Evolutionary conservation across 768 basidiomycete genomes (phyloP).

Genomic region (Strobilomyces echinocephalus): DNA sequence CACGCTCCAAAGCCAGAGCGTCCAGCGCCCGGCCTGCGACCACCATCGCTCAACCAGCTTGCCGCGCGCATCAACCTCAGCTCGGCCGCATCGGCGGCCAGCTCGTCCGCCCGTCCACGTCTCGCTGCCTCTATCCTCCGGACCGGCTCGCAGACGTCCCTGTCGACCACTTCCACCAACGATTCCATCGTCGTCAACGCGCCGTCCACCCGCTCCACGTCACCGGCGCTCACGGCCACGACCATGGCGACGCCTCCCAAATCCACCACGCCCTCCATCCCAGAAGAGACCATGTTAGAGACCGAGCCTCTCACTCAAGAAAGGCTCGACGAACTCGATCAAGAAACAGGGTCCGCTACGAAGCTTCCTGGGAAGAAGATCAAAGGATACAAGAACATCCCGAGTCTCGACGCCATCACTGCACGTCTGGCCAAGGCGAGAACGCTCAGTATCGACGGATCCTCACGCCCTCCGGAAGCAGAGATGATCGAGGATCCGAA

Average conservation of each 20-base stretch:
- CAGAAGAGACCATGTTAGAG: slow-evolving; percentile 33
- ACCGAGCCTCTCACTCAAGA: slow-evolving; percentile 57
- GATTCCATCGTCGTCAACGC: slow-evolving; percentile 69
- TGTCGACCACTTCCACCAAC: slow-evolving; percentile 42
- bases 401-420: slow-evolving; percentile 80
- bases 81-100: slow-evolving; percentile 21
- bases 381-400: slow-evolving; percentile 82
- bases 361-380: slow-evolving; percentile 35
- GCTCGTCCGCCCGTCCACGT: slow-evolving; percentile 51
- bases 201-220: slow-evolving; percentile 62
- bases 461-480: slow-evolving; percentile 67
- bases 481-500: slow-evolving; percentile 80
- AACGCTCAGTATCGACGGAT: slow-evolving; percentile 53
- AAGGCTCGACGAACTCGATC: slow-evolving; percentile 58
- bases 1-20: slow-evolving; percentile 38
- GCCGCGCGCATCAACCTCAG: slow-evolving; percentile 68
- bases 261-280: slow-evolving; percentile 38
- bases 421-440: slow-evolving; percentile 70
- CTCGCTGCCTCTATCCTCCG: slow-evolving; percentile 70
- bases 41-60: slow-evolving; percentile 77
- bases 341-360: slow-evolving; percentile 39
- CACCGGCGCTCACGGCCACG: slow-evolving; percentile 51
- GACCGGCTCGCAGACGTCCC: slow-evolving; percentile 51
- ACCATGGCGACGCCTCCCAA: slow-evolving; percentile 39
- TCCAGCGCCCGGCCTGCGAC: slow-evolving; percentile 34